These are phyloP conservation scores for Cyberlindnera mississippiensis DNA, from an alignment of 805 yeast genomes.

Conservation along the genomic window DNA sequence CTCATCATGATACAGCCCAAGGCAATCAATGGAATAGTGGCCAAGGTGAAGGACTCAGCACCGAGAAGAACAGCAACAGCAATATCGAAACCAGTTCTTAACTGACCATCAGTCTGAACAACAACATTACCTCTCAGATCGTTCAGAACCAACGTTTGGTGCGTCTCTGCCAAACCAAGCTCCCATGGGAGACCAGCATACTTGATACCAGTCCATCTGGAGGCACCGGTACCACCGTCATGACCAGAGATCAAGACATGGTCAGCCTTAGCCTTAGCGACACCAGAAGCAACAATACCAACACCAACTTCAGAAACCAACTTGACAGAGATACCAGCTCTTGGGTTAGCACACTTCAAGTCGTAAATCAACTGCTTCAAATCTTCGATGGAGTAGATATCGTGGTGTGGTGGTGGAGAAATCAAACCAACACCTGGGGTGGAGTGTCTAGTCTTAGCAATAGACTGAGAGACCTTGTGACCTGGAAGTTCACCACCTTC, in stretches of 20 bases:
- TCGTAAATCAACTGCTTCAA: conserved; percentile 95
- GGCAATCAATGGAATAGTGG: conserved; percentile 94
- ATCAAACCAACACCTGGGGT: conserved; percentile 96
- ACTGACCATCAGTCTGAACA: conserved; percentile 98
- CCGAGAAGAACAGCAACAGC: conserved; percentile 95
- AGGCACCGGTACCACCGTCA: conserved; percentile 99
- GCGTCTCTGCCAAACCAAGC: conserved; percentile 96
- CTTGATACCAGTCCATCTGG: conserved; percentile 94
- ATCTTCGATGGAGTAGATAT: conserved; percentile 96
- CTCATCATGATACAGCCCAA: conserved; percentile 98
- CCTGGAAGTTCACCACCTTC: conserved; percentile 87
- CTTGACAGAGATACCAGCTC: conserved; percentile 95
- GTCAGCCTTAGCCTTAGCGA: conserved; percentile 97
- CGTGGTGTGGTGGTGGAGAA: conserved; percentile 99
- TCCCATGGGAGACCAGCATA: conserved; percentile 99
- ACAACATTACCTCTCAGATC: conserved; percentile 94
- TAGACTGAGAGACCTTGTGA: conserved; percentile 72
- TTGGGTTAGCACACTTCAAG: conserved; percentile 93
- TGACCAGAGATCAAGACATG: conserved; percentile 95
- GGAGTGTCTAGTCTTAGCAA: conserved; percentile 94
- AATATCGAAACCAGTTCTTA: conserved; percentile 94
- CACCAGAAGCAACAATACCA: conserved; percentile 98
- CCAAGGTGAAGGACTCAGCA: conserved; percentile 98
- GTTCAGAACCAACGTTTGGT: conserved; percentile 92
- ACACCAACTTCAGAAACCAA: conserved; percentile 98